Conservation (phyloP, 495 filamentous ascomycete genomes). For the Neurospora sp. region DNA sequence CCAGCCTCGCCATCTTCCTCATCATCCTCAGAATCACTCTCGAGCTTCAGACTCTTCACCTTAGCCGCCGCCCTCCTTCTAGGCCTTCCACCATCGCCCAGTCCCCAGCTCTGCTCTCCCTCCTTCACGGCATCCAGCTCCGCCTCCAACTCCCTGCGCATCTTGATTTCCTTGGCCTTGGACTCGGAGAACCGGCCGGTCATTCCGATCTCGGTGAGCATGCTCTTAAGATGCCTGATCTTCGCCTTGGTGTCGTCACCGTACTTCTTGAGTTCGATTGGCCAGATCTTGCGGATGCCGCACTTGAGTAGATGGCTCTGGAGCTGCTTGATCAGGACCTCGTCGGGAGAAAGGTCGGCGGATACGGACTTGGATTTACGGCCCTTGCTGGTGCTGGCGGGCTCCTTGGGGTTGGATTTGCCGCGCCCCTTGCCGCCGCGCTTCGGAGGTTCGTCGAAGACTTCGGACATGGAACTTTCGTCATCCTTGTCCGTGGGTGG, state of each 20-base stretch:
- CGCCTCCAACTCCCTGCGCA: constrained; percentile 65
- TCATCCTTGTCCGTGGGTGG: constrained; percentile 31
- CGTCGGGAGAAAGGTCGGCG: constrained; percentile 51
- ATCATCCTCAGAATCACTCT: constrained; percentile 25
- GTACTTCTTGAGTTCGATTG: constrained; percentile 67
- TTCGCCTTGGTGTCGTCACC: constrained; percentile 60
- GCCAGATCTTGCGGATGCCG: constrained; percentile 90
- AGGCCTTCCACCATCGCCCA: constrained; percentile 23
- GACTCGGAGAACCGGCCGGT: constrained; percentile 73
- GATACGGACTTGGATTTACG: constrained; percentile 17
- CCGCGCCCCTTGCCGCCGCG: constrained; percentile 16
- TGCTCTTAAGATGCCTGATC: constrained; percentile 65
- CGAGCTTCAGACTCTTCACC: constrained; percentile 10
- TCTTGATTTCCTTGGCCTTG: constrained; percentile 77
- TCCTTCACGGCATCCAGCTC: constrained; percentile 77
- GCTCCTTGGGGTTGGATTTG: constrained; percentile 12
- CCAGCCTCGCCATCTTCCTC: constrained; percentile 31
- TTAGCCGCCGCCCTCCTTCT: constrained; percentile 23
- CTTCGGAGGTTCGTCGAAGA: constrained; percentile 54
- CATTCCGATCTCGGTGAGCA: constrained; percentile 79
- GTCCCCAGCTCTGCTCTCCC: constrained; percentile 69
- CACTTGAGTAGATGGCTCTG: constrained; percentile 86
- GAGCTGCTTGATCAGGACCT: constrained; percentile 80
- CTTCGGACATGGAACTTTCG: constrained; percentile 71
- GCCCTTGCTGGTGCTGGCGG: constrained; percentile 3